These are phyloP conservation scores for Trichosporon sp. DNA, from an alignment of 1,284 basidiomycete genomes.

Conservation along the genomic window DNA sequence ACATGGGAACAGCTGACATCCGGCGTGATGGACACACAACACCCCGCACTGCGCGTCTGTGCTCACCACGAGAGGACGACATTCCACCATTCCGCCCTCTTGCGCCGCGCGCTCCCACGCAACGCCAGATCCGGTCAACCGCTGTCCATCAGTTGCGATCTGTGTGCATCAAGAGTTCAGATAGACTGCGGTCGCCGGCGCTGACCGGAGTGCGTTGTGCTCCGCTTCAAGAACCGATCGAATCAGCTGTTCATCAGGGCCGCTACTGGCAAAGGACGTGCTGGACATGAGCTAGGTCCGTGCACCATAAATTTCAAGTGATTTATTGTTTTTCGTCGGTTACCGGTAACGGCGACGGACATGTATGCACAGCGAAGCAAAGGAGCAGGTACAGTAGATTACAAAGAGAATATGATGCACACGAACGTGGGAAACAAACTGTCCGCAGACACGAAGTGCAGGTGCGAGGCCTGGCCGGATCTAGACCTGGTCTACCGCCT, in stretches of 20 bases:
- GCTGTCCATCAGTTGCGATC: not conserved
- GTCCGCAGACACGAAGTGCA: not conserved
- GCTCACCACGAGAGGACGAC: not conserved
- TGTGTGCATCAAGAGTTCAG: not conserved
- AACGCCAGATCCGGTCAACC: not conserved
- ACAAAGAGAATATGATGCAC: not conserved
- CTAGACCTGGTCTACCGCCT: not conserved
- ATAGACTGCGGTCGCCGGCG: not conserved
- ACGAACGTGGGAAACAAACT: not conserved
- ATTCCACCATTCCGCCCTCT: not conserved
- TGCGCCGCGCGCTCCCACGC: slow-evolving; percentile 2
- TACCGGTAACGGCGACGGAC: not conserved
- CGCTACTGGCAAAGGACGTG: not conserved
- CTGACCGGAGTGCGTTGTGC: not conserved
- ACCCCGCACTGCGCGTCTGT: not conserved
- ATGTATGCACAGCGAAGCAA: not conserved
- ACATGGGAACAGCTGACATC: not conserved
- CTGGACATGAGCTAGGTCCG: not conserved
- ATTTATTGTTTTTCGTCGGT: not conserved
- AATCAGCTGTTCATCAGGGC: not conserved
- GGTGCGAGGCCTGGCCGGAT: not conserved
- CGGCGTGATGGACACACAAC: not conserved
- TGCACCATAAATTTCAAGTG: not conserved
- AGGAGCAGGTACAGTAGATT: not conserved
- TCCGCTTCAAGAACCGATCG: not conserved